A percentile compares a stretch with the other conserved stretches of the same genome.
Evolutionary conservation across 257 asterid genomes (phyloP).

Genomic region (Petunia secreta): DNA sequence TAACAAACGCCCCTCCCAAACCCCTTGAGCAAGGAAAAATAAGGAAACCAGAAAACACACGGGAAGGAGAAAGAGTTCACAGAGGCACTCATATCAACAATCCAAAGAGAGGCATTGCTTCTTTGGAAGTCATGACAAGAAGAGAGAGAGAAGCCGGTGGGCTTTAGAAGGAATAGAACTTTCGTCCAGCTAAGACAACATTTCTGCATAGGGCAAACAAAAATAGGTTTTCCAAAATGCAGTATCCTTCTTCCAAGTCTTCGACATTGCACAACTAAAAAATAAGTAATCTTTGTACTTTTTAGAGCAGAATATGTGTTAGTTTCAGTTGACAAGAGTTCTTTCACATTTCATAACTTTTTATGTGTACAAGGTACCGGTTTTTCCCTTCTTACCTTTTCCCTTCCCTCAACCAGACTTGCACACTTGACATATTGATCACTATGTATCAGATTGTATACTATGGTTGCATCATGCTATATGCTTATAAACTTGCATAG

Average conservation of each 20-base stretch:
- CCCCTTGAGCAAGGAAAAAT: neutral
- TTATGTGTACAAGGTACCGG: neutral
- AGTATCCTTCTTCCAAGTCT: neutral
- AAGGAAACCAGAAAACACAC: too few species aligned
- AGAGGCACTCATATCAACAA: too few species aligned
- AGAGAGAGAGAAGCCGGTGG: too few species aligned
- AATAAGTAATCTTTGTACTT: neutral
- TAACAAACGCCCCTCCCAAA: neutral
- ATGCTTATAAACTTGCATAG: neutral
- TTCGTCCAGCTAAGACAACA: too few species aligned
- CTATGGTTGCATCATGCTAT: neutral
- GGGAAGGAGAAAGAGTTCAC: too few species aligned
- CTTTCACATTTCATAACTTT: neutral
- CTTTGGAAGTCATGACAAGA: too few species aligned
- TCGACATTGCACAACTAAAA: neutral
- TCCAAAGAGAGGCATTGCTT: too few species aligned
- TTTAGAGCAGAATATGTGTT: neutral
- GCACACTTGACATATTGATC: neutral
- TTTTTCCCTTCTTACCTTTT: neutral
- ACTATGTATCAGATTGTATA: neutral
- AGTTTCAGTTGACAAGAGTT: neutral
- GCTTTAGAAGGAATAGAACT: too few species aligned
- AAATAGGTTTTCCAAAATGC: neutral
- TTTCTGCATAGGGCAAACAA: too few species aligned
- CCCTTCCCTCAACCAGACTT: neutral